Conservation (phyloP, 164 flowering plant genomes). For the Aristolochia californica region DNA sequence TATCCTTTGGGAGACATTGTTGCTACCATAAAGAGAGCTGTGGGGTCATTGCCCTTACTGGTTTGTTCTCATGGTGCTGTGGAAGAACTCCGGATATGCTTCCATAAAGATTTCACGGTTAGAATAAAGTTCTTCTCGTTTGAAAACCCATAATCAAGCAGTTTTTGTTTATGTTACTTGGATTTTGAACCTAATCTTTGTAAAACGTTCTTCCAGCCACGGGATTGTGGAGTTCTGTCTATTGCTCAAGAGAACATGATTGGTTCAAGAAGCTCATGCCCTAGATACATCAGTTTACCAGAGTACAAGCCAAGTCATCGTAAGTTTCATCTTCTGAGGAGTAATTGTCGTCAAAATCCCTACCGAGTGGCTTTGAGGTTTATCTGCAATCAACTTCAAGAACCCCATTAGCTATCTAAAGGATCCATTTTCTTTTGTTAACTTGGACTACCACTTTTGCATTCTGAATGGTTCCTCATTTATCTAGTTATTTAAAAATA, state of each 20-base stretch:
- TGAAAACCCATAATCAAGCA: neutral
- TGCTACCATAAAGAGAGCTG: conserved; percentile 67
- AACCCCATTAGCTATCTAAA: no score
- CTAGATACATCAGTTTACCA: conserved; percentile 62
- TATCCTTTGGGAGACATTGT: conserved; percentile 74
- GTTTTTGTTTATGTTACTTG: neutral
- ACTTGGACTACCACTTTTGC: neutral
- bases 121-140: conserved; percentile 1
- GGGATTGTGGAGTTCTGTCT: conserved; percentile 37
- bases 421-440: no score
- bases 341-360: neutral
- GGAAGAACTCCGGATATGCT: conserved; percentile 68
- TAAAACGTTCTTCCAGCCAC: conserved; percentile 37
- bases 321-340: conserved; percentile 1
- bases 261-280: conserved; percentile 41
- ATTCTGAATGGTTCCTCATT: neutral
- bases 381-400: no score
- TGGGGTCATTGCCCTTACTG: conserved; percentile 51
- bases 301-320: conserved; percentile 11
- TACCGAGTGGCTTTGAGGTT: no score
- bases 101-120: conserved; percentile 80
- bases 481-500: neutral
- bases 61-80: conserved; percentile 56
- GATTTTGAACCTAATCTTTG: neutral
- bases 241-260: conserved; percentile 10